Conservation (phyloP, 2,329 filamentous ascomycete genomes). For the Neodidymelliopsis sp. region DNA sequence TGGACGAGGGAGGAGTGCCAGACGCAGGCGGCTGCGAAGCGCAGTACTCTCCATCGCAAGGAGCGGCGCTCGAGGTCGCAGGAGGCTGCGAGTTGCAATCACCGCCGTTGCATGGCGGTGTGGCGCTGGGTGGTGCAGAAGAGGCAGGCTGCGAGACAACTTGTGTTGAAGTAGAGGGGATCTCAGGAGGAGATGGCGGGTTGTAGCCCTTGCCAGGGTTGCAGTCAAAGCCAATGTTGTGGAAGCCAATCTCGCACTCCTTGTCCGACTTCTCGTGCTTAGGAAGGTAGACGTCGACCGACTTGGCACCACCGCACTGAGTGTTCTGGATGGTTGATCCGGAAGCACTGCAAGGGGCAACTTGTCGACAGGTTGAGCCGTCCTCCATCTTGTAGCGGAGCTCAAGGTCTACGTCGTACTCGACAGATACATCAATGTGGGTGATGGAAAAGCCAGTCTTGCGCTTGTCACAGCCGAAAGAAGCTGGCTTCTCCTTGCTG, state of each 20-base stretch:
- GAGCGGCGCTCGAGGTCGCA: constrained; percentile 3
- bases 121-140: constrained; percentile 12
- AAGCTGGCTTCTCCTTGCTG: constrained; percentile 60
- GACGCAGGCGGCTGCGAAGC: constrained; percentile 1
- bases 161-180: constrained; percentile 18
- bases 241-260: constrained; percentile 75
- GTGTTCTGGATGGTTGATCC: constrained; percentile 79
- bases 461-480: constrained; percentile 70
- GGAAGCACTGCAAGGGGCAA: constrained; percentile 47
- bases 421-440: constrained; percentile 74
- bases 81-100: constrained; percentile 14
- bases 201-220: constrained; percentile 40
- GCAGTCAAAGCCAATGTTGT: constrained; percentile 80
- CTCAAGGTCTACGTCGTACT: constrained; percentile 80
- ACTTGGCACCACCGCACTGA: constrained; percentile 90
- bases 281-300: constrained; percentile 74
- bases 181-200: constrained; percentile 26
- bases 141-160: constrained; percentile 16
- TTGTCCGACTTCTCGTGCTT: constrained; percentile 55
- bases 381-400: constrained; percentile 90
- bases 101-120: constrained; percentile 15
- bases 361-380: constrained; percentile 82
- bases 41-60: constrained; percentile 7
- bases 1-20: not conserved
- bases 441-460: constrained; percentile 74